Evolutionary conservation across 495 filamentous ascomycete genomes (phyloP).

Genomic region (Xanthoparmelia taractica): DNA sequence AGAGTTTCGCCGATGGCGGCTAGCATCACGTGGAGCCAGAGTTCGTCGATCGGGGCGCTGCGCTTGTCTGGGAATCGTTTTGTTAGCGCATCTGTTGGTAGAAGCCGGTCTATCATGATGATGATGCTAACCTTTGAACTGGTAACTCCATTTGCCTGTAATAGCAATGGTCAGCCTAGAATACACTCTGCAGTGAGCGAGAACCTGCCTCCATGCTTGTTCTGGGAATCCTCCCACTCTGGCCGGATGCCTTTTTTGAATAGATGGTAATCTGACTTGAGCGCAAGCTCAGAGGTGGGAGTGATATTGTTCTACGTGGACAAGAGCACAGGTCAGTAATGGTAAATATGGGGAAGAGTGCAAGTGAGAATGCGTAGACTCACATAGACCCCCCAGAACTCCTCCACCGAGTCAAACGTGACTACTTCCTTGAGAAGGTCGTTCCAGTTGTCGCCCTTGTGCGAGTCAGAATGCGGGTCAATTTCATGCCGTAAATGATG

Average conservation of each 20-base stretch:
- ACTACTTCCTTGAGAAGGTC: constrained; percentile 97
- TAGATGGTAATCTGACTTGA: constrained; percentile 98
- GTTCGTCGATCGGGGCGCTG: constrained; percentile 78
- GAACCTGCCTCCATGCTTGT: constrained; percentile 80
- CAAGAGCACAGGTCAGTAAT: not conserved
- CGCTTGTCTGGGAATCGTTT: constrained; percentile 59
- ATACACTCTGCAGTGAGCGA: not conserved
- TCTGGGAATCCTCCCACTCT: constrained; percentile 96
- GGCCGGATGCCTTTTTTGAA: constrained; percentile 97
- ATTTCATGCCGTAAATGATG: not conserved
- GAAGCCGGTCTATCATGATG: not conserved
- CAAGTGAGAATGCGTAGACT: constrained; percentile 30
- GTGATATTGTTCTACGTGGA: constrained; percentile 87
- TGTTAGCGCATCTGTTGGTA: not conserved
- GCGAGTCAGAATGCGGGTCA: not conserved
- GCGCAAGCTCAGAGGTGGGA: constrained; percentile 83
- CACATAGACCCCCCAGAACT: constrained; percentile 99
- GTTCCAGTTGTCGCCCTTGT: constrained; percentile 93
- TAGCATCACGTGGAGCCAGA: constrained; percentile 96
- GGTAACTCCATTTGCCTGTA: constrained; percentile 76
- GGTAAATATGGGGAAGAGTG: not conserved
- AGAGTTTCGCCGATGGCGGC: constrained; percentile 96
- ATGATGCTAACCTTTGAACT: constrained; percentile 55
- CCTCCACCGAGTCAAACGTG: constrained; percentile 95
- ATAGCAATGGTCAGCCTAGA: not conserved